These are phyloP conservation scores for Epichloe bromicola DNA, from an alignment of 2,329 filamentous ascomycete genomes.

Conservation along the genomic window DNA sequence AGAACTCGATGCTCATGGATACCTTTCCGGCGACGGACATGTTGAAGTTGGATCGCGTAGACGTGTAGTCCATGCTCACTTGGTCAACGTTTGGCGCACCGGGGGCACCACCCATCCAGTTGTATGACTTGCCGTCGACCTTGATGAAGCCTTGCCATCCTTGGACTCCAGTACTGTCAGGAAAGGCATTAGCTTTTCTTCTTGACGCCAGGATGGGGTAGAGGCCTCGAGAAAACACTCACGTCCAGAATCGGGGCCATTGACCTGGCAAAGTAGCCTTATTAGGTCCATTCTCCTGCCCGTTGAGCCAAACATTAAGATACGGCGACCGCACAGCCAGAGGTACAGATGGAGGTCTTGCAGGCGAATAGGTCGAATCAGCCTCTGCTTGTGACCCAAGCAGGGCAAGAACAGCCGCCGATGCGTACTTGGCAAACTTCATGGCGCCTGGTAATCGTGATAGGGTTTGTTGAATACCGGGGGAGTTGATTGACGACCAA, in stretches of 20 bases:
- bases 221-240: conserved; percentile 17
- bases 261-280: conserved; percentile 50
- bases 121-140: conserved; percentile 51
- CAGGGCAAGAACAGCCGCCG: conserved; percentile 9
- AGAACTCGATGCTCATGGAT: conserved; percentile 53
- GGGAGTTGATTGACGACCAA: conserved; percentile 1
- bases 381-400: conserved; percentile 8
- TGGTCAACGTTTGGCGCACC: conserved; percentile 42
- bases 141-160: conserved; percentile 58
- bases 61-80: conserved; percentile 54
- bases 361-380: conserved; percentile 46
- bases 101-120: conserved; percentile 52
- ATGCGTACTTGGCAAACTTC: conserved; percentile 11
- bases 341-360: conserved; percentile 54
- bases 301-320: conserved; percentile 55
- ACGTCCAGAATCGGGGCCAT: conserved; percentile 61
- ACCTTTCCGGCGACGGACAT: conserved; percentile 50
- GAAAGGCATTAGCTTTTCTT: neutral
- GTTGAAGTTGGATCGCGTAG: conserved; percentile 57
- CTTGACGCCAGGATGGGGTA: neutral
- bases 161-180: conserved; percentile 33
- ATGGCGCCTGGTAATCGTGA: conserved; percentile 6
- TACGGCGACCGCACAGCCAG: conserved; percentile 66
- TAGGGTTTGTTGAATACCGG: conserved; percentile 4
- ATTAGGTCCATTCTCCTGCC: conserved; percentile 47